phyloP scores from a whole-genome alignment of 768 basidiomycete species.

The Suillus spraguei region DNA sequence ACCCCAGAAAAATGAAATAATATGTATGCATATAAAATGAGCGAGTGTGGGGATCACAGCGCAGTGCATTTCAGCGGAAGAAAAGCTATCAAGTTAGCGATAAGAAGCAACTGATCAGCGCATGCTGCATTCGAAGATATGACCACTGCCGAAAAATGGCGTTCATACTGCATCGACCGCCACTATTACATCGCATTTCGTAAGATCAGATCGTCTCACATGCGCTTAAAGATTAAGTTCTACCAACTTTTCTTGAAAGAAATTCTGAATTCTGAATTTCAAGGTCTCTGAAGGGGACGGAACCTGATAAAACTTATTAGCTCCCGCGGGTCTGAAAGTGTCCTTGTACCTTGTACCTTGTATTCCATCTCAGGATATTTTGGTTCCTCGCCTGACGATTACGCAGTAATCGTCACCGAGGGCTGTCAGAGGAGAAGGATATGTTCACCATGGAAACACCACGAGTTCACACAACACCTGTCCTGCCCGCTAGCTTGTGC shows the following conservation, averaged over 20 bases:
- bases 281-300: background rate
- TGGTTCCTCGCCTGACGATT: background rate
- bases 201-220: slow-evolving; percentile 1
- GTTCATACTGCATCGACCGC: background rate
- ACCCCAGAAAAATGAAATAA: too few species aligned
- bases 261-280: slow-evolving; percentile 1
- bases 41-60: background rate
- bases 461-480: background rate
- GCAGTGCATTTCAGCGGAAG: background rate
- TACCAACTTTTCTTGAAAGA: background rate
- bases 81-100: background rate
- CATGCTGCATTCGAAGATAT: background rate
- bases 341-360: slow-evolving; percentile 5
- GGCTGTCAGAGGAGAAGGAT: background rate
- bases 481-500: background rate
- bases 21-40: background rate
- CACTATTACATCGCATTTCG: slow-evolving; percentile 9
- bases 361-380: background rate
- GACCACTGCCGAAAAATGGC: background rate
- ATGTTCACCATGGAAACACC: slow-evolving; percentile 3
- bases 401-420: background rate
- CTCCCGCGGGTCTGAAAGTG: background rate
- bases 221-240: background rate
- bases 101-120: background rate
- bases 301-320: background rate